Evolutionary conservation across 2,329 filamentous ascomycete species (phyloP), one percentile per base, ranked within the genome.

Genomic region (Monilinia fructicola): DNA sequence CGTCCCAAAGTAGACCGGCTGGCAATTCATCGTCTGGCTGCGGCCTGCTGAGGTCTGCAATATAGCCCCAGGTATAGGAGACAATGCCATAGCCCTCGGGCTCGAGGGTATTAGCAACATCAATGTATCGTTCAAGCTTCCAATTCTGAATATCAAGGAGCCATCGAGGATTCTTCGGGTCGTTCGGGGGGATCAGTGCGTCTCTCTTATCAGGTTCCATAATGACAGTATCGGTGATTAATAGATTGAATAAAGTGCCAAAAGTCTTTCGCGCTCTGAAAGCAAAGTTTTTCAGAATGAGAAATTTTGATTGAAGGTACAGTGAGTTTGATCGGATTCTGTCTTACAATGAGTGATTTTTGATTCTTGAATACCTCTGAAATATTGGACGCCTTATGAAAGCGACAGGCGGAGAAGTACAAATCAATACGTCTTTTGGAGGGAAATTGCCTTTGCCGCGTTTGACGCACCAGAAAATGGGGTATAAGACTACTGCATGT

Each of bases 61-160:
- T 56, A 56, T 56, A 42, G 42, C 54, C 54, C 54, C 54, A 40
- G 6, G 54, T 56, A 56, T 56, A 56, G n/a, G 54, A 56, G n/a
- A 56, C 54, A 6, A 56, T 56, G 21, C 54, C 35, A 56, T 56
- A 56, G 23, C 54, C 54, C 31, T 56, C 54, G 21, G 54, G 9
- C 5, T 42, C 54, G 23, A 56, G 16, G 38, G 31, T 42, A 16
- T 35, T 21, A 21, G 21, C 31, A 56, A 56, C 31, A 40, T 35
- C 31, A n/a, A 16, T 56, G 54, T 56, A 56, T 23, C 21, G 54
- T 40, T 38, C 54, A 56, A 56, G 11, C 21, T 14, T 38, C 54
- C 54, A 56, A 38, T 42, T 26, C 26, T 40, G 26, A 2, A 56
- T 18, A 40, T 56, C 54, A n/a, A 56, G 31, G 38, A 56, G 54